Percentiles rank a stretch among this genome's conserved stretches.
Conservation (phyloP, 108 stramenopile genomes). For the Cylindrotheca closterium region DNA sequence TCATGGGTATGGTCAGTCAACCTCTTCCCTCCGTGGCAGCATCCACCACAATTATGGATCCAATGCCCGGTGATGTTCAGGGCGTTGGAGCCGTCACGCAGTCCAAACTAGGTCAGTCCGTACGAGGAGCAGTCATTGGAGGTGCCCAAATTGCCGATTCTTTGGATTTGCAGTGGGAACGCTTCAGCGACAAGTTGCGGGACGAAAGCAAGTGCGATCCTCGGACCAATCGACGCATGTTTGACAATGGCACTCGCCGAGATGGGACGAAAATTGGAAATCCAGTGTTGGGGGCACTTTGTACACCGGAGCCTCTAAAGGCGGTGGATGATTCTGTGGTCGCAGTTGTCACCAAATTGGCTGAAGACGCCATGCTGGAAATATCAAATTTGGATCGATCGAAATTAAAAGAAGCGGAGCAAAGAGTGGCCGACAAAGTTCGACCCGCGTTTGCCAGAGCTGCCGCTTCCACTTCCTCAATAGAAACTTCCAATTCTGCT, state of each 20-base stretch:
- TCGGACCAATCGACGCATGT: conserved; percentile 45
- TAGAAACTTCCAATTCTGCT: conserved; percentile 16
- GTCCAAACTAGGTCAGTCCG: conserved; percentile 36
- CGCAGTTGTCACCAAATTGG: conserved; percentile 17
- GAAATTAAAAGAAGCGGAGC: conserved; percentile 16
- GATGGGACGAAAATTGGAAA: conserved; percentile 62
- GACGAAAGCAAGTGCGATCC: conserved; percentile 56
- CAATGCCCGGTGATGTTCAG: conserved; percentile 16
- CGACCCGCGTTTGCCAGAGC: conserved; percentile 53
- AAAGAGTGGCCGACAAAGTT: conserved; percentile 38
- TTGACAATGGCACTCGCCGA: conserved; percentile 56
- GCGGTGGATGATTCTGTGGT: conserved; percentile 25
- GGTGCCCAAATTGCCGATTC: conserved; percentile 50
- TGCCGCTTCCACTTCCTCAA: conserved; percentile 11
- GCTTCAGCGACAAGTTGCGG: conserved; percentile 37
- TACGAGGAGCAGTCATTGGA: conserved; percentile 39
- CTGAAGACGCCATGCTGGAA: conserved; percentile 16
- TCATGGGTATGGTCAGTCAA: too few species aligned
- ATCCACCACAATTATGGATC: background rate
- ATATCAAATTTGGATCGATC: conserved; percentile 9
- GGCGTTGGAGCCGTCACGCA: conserved; percentile 50
- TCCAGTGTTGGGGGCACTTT: conserved; percentile 55
- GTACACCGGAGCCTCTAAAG: conserved; percentile 37
- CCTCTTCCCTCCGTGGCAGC: background rate
- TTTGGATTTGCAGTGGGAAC: conserved; percentile 55